Evolutionary conservation across 306 rosid genomes (phyloP).

Genomic region (Oxytropis ochrocephala): DNA sequence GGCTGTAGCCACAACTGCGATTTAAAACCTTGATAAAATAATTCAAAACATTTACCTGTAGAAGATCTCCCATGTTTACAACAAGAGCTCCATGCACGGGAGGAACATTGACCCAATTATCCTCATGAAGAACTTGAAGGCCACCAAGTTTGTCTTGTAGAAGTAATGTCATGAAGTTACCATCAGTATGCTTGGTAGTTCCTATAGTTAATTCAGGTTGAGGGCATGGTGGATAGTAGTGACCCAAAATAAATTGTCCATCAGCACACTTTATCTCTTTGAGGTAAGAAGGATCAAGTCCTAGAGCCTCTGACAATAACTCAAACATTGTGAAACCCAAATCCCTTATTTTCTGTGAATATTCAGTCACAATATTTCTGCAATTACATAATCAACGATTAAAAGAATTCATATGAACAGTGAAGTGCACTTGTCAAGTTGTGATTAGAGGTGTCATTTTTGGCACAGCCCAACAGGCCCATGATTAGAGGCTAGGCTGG

Average conservation of each 20-base stretch:
- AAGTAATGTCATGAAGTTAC: conserved; percentile 31
- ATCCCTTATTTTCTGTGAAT: conserved; percentile 27
- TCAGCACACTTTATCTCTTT: conserved; percentile 21
- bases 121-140: conserved; percentile 31
- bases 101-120: conserved; percentile 20
- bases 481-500: too few species aligned
- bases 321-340: conserved; percentile 32
- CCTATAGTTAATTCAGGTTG: conserved; percentile 31
- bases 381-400: neutral
- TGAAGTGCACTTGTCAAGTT: neutral
- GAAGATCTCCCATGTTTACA: conserved; percentile 21
- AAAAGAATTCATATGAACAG: neutral
- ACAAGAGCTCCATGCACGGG: conserved; percentile 23
- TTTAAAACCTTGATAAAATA: too few species aligned
- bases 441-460: too few species aligned
- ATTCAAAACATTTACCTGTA: conserved; percentile 5
- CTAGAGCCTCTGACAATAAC: conserved; percentile 41
- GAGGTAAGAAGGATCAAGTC: conserved; percentile 9
- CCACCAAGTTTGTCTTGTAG: conserved; percentile 49
- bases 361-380: conserved; percentile 32
- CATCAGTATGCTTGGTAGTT: conserved; percentile 18
- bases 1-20: too few species aligned
- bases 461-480: too few species aligned
- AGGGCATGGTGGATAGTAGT: conserved; percentile 25
- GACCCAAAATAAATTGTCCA: conserved; percentile 1